These are phyloP conservation scores for Vaucheria bursata DNA, from an alignment of 352 stramenopile genomes.

Conservation along the genomic window DNA sequence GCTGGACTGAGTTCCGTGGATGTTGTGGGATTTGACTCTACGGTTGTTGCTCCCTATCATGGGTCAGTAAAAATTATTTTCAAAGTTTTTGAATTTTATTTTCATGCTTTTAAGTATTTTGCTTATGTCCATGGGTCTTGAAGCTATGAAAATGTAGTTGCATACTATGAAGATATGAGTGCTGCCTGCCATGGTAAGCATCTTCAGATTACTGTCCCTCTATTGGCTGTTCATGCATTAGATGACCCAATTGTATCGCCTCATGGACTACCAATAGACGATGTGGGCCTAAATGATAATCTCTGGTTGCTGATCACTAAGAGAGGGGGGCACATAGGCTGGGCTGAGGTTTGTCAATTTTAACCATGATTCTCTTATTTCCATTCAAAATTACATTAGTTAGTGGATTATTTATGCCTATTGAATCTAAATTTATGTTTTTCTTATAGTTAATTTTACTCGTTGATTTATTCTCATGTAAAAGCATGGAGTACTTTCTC, in stretches of 20 bases:
- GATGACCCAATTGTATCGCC: conserved; percentile 60
- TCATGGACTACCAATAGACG: conserved; percentile 4
- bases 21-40: conserved; percentile 51
- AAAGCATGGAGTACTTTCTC: no score
- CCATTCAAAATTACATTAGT: no score
- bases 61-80: conserved; percentile 35
- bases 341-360: conserved; percentile 48
- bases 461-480: no score
- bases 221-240: conserved; percentile 56
- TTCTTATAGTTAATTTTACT: no score
- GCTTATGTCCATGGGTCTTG: neutral
- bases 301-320: conserved; percentile 32
- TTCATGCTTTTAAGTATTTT: neutral
- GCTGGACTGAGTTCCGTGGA: conserved; percentile 15
- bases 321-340: conserved; percentile 29
- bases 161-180: conserved; percentile 58
- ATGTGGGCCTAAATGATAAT: conserved; percentile 14
- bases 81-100: neutral
- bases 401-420: no score
- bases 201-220: conserved; percentile 37
- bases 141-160: conserved; percentile 34
- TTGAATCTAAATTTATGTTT: no score
- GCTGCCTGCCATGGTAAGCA: conserved; percentile 37
- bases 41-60: conserved; percentile 54
- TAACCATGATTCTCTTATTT: no score